Evolutionary conservation across 2,329 filamentous ascomycete species (phyloP).

Genomic region (Penicillium olsonii): DNA sequence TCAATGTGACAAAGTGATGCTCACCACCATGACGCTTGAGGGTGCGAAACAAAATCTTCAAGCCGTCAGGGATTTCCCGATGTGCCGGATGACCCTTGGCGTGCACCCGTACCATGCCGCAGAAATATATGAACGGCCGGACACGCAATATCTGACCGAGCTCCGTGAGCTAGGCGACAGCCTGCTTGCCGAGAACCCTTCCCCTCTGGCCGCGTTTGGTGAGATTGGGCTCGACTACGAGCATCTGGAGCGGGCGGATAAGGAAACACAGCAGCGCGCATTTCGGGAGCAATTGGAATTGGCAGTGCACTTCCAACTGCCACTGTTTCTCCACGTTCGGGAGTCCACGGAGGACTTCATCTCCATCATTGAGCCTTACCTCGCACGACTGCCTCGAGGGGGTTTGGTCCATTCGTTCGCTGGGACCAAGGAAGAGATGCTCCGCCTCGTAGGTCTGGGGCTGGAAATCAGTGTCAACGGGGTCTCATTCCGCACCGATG

Average conservation of each 20-base stretch:
- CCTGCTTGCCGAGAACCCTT: conserved; percentile 25
- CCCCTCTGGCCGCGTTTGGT: conserved; percentile 49
- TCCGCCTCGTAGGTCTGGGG: conserved; percentile 37
- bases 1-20: conserved; percentile 24
- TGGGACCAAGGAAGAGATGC: conserved; percentile 60
- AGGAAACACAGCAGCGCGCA: conserved; percentile 42
- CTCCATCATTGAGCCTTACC: conserved; percentile 43
- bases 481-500: conserved; percentile 46
- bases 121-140: conserved; percentile 39
- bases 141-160: conserved; percentile 14
- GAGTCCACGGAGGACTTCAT: conserved; percentile 49
- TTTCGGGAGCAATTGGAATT: conserved; percentile 48
- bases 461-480: conserved; percentile 54
- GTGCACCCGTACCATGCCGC: conserved; percentile 55
- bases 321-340: conserved; percentile 38
- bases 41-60: conserved; percentile 45
- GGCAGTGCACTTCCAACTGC: conserved; percentile 38
- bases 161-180: conserved; percentile 21
- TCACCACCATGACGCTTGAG: conserved; percentile 45
- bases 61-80: conserved; percentile 30
- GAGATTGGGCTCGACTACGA: conserved; percentile 56
- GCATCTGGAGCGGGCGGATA: conserved; percentile 46
- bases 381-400: conserved; percentile 36
- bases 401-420: conserved; percentile 91
- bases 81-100: conserved; percentile 52